Evolutionary conservation across 2,329 filamentous ascomycete genomes (phyloP).

Genomic region (Fusarium longipes): DNA sequence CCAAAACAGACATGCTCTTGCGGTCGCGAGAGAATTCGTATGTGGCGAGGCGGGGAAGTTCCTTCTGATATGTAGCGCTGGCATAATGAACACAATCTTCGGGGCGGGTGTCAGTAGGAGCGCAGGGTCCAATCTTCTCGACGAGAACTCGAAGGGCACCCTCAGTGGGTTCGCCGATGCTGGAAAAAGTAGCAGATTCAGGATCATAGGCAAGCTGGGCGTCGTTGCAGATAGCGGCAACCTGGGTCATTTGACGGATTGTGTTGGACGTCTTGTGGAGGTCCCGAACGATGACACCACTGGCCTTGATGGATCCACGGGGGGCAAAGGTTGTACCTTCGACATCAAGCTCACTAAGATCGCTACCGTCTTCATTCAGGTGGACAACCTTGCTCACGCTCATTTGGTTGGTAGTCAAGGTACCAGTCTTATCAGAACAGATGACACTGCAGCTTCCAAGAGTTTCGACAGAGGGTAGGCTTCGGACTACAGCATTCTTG

Average conservation of each 20-base stretch:
- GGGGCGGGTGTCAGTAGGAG: conserved; percentile 64
- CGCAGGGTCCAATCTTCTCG: conserved; percentile 91
- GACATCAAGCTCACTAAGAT: conserved; percentile 86
- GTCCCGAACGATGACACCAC: conserved; percentile 76
- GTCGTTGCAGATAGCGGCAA: conserved; percentile 87
- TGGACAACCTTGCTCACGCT: conserved; percentile 94
- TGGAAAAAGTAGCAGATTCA: conserved; percentile 78
- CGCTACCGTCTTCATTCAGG: conserved; percentile 77
- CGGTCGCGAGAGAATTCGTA: conserved; percentile 98
- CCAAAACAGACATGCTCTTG: conserved; percentile 99
- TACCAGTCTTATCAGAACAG: conserved; percentile 99
- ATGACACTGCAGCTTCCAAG: conserved; percentile 99
- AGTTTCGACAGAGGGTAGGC: conserved; percentile 95
- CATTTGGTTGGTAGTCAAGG: conserved; percentile 99
- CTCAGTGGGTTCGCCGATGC: conserved; percentile 94
- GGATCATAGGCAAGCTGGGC: conserved; percentile 84
- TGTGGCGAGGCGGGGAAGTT: conserved; percentile 80
- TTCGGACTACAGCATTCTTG: conserved; percentile 97
- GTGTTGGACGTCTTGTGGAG: conserved; percentile 78
- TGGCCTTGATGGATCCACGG: conserved; percentile 75
- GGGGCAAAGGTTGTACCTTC: conserved; percentile 94
- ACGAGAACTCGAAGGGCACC: conserved; percentile 89
- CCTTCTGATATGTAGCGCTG: conserved; percentile 85
- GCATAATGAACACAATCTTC: conserved; percentile 80
- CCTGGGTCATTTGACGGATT: conserved; percentile 79